Percentiles rank a stretch among this genome's conserved stretches.
phyloP scores from a whole-genome alignment of 73 alveolate genomes.

The Blepharisma japonicum region DNA sequence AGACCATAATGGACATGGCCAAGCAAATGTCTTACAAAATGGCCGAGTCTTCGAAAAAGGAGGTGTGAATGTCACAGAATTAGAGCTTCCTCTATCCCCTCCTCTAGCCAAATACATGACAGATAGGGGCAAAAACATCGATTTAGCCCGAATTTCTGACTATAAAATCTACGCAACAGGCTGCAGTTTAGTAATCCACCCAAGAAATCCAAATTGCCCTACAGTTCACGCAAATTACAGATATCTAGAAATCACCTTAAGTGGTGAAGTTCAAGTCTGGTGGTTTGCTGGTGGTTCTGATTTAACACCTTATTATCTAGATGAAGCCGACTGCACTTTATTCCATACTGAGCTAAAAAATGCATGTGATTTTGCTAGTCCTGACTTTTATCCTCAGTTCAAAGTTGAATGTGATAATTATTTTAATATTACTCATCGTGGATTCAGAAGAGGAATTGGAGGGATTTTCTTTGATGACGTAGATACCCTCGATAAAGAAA shows the following conservation, averaged over 20 bases:
- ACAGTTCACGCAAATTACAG: conserved; percentile 86
- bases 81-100: conserved; percentile 26
- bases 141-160: neutral
- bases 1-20: conserved; percentile 36
- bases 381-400: conserved; percentile 42
- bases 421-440: conserved; percentile 64
- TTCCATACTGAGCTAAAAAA: conserved; percentile 50
- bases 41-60: conserved; percentile 57
- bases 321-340: conserved; percentile 55
- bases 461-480: conserved; percentile 87
- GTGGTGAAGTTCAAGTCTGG: conserved; percentile 52
- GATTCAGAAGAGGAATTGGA: conserved; percentile 82
- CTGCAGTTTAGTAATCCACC: conserved; percentile 75
- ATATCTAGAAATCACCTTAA: conserved; percentile 39
- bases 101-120: conserved; percentile 31
- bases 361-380: conserved; percentile 42
- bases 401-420: conserved; percentile 77
- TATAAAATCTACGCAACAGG: conserved; percentile 66
- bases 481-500: conserved; percentile 47
- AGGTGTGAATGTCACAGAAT: conserved; percentile 43
- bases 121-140: conserved; percentile 31
- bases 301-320: conserved; percentile 76
- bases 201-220: conserved; percentile 72
- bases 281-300: conserved; percentile 94
- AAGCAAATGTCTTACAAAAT: conserved; percentile 17